Evolutionary conservation across 192 early-diverging fungal species (phyloP), one percentile per base, ranked within the genome.

Genomic region (Linnemannia hyalina): DNA sequence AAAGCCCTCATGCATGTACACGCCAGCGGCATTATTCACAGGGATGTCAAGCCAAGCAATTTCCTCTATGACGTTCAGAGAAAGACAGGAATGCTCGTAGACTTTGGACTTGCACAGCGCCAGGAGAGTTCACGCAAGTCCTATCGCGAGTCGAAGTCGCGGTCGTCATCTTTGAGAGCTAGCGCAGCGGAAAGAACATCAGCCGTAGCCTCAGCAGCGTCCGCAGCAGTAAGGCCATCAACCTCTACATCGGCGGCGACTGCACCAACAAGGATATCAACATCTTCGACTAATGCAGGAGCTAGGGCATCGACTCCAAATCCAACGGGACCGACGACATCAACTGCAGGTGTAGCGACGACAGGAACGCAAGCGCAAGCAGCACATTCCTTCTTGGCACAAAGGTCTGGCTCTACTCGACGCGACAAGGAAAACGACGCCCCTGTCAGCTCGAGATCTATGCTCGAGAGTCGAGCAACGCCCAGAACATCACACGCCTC

Each of bases 21-120:
- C 78, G 60, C 74, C 10, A 85, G 91, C 42, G 89, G 90, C 15
- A 95, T 97, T 68, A 92, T 99, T 57, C 98, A 99, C 76, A 90
- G 98, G 47, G 98, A 99, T 77, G 92, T 99, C 76, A 99, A 99
- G 80, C 98, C 98, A 6, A 94, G 93, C 68, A 99, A 99, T 78
- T 99, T 99, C 88, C 90, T 99, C n/a, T 99, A 95, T 84, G 92
- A 95, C 70, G 76, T 91, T 3, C 77, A 88, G n/a, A 81, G 83
- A 18, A 89, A 91, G 29, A 96, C 92, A 1, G 98, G 98, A 7
- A 92, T 97, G 20, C 83, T 99, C 29, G 95, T 96, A 4, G 98
- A 99, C 81, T 98, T 99, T 94, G 98, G 98, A 8, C 88, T 99
- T 44, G 97, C 96, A 42, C 93, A 99, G 82, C 46, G 73, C 9